A percentile compares a stretch with the other conserved stretches of the same genome.
Conservation (phyloP, 1,284 basidiomycete genomes). For the Phellinidium pouzarii region DNA sequence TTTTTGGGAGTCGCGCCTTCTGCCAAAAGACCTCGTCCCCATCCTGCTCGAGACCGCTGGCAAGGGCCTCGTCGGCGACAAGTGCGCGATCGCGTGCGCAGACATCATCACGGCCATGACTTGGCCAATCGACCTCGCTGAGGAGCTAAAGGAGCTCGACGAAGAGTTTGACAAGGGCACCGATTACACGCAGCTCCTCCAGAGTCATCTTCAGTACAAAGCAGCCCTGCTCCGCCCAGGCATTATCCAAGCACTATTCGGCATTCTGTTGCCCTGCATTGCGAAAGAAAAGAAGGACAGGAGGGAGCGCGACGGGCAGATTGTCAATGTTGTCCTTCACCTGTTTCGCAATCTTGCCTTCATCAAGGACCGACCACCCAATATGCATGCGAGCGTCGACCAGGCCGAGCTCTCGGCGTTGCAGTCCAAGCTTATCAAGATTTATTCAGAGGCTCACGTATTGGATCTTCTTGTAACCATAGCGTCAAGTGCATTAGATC, state of each 20-base stretch:
- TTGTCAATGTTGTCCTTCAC: constrained; percentile 85
- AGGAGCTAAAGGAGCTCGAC: constrained; percentile 86
- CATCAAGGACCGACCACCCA: constrained; percentile 75
- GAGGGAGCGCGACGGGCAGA: constrained; percentile 72
- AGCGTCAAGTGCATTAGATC: constrained; percentile 66
- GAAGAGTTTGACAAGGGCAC: constrained; percentile 68
- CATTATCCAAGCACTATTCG: constrained; percentile 63
- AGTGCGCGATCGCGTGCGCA: constrained; percentile 77
- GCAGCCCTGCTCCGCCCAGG: constrained; percentile 61
- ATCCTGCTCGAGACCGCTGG: constrained; percentile 78
- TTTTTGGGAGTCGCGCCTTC: constrained; percentile 76
- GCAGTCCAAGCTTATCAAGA: constrained; percentile 70
- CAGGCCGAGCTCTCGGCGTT: constrained; percentile 70
- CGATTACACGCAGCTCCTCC: constrained; percentile 79
- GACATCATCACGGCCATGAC: constrained; percentile 93
- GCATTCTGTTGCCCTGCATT: constrained; percentile 63
- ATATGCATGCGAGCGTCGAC: constrained; percentile 62
- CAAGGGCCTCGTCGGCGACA: constrained; percentile 72
- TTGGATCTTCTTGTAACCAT: constrained; percentile 79
- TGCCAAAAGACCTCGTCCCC: constrained; percentile 80
- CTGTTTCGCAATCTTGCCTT: constrained; percentile 86
- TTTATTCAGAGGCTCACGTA: constrained; percentile 67
- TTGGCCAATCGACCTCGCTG: constrained; percentile 92
- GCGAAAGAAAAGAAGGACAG: constrained; percentile 58
- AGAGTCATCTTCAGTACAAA: constrained; percentile 85